phyloP scores from a whole-genome alignment of 208 protist genomes.

The Acanthamoeba lenticulata region DNA sequence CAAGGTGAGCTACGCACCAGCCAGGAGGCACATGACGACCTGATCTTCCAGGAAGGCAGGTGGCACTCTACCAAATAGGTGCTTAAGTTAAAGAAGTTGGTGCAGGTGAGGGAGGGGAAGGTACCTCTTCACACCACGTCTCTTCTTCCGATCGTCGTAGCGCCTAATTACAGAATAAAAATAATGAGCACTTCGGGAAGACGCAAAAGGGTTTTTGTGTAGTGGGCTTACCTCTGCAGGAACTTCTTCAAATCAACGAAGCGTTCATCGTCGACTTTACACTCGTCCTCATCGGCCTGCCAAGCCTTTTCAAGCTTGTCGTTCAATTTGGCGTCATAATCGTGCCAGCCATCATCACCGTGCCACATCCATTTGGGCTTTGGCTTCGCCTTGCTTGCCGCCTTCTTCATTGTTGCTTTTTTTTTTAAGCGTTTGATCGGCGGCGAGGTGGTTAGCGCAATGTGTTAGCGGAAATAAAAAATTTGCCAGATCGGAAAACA shows the following conservation, averaged over 20 bases:
- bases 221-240: not conserved
- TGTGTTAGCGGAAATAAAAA: too few species aligned
- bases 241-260: slow-evolving; percentile 61
- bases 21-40: not conserved
- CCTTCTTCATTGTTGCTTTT: not conserved
- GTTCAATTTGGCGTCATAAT: slow-evolving; percentile 13
- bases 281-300: not conserved
- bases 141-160: slow-evolving; percentile 34
- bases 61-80: not conserved
- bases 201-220: not conserved
- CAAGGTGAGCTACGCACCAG: not conserved
- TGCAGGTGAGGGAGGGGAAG: not conserved
- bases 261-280: slow-evolving; percentile 54
- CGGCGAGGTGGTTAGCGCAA: too few species aligned
- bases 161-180: not conserved
- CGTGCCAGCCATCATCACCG: slow-evolving; percentile 56
- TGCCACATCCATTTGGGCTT: slow-evolving; percentile 57
- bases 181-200: not conserved
- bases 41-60: not conserved
- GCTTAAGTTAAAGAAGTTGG: not conserved
- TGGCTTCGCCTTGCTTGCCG: not conserved
- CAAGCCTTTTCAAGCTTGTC: slow-evolving; percentile 26
- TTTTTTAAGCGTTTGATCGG: too few species aligned
- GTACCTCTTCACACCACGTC: slow-evolving; percentile 16
- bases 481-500: too few species aligned